Conservation (phyloP, 768 basidiomycete genomes). For the Filobasidium floriforme region DNA sequence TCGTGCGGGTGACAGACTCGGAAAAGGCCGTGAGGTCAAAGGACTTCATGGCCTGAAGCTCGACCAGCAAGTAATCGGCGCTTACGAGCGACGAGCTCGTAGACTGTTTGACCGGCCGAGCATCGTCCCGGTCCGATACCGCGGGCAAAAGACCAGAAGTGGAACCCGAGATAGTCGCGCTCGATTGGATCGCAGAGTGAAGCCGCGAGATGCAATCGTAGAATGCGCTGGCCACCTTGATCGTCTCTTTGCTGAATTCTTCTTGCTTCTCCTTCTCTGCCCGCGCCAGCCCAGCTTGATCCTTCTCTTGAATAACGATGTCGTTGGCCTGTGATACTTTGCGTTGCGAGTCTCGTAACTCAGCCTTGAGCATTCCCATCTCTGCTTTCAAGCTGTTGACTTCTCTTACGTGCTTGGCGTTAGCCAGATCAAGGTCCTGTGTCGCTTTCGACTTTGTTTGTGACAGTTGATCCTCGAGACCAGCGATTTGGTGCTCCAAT, state of each 20-base stretch:
- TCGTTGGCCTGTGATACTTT: slow-evolving; percentile 20
- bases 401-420: slow-evolving; percentile 27
- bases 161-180: slow-evolving; percentile 37
- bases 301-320: slow-evolving; percentile 33
- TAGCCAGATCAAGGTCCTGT: slow-evolving; percentile 25
- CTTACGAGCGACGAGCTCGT: slow-evolving; percentile 19
- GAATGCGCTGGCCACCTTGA: slow-evolving; percentile 38
- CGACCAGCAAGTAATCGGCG: slow-evolving; percentile 23
- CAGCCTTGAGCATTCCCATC: slow-evolving; percentile 48
- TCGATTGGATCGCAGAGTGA: slow-evolving; percentile 36
- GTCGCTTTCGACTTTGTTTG: slow-evolving; percentile 33
- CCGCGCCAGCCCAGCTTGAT: slow-evolving; percentile 26
- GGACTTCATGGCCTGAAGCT: slow-evolving; percentile 36
- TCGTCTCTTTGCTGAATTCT: slow-evolving; percentile 36
- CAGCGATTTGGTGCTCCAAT: slow-evolving; percentile 73
- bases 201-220: slow-evolving; percentile 39
- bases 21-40: slow-evolving; percentile 81
- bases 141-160: slow-evolving; percentile 16
- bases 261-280: slow-evolving; percentile 29
- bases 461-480: slow-evolving; percentile 66
- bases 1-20: slow-evolving; percentile 71
- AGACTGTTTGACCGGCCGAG: slow-evolving; percentile 14
- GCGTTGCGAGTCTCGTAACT: slow-evolving; percentile 36
- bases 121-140: neutral
- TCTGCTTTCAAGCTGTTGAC: slow-evolving; percentile 66